Conservation (phyloP, 768 basidiomycete species). For the Neoboletus magnificus region DNA sequence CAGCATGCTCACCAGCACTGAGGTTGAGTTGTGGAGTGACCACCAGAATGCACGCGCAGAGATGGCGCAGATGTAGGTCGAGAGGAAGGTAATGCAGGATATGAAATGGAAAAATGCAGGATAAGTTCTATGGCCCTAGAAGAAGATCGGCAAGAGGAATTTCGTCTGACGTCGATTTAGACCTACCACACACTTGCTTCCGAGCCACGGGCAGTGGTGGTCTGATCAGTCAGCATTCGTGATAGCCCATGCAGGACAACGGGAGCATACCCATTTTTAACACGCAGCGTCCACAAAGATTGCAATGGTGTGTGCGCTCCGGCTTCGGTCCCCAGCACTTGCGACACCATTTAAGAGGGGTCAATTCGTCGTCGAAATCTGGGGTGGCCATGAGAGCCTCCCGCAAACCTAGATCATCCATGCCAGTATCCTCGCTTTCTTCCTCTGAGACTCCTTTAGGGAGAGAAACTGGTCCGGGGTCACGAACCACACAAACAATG, state of each 20-base stretch:
- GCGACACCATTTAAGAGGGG: slow-evolving; percentile 69
- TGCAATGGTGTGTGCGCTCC: slow-evolving; percentile 78
- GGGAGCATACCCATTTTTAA: slow-evolving; percentile 72
- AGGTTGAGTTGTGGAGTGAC: slow-evolving; percentile 60
- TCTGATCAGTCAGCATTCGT: slow-evolving; percentile 42
- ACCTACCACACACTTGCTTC: slow-evolving; percentile 69
- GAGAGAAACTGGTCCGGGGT: slow-evolving; percentile 61
- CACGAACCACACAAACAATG: slow-evolving; percentile 66
- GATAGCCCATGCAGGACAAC: neutral
- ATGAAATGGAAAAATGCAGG: slow-evolving; percentile 82
- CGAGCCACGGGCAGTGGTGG: slow-evolving; percentile 87
- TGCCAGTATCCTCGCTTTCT: slow-evolving; percentile 29
- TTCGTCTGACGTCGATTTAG: neutral
- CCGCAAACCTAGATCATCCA: slow-evolving; percentile 46
- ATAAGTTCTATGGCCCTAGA: slow-evolving; percentile 78
- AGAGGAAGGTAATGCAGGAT: slow-evolving; percentile 55
- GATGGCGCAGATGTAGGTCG: slow-evolving; percentile 56
- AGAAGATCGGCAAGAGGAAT: neutral
- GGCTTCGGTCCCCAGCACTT: slow-evolving; percentile 79
- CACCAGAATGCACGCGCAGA: slow-evolving; percentile 54
- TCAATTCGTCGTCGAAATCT: slow-evolving; percentile 52
- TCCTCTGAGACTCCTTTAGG: slow-evolving; percentile 22
- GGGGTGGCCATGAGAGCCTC: slow-evolving; percentile 57
- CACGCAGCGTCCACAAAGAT: slow-evolving; percentile 70
- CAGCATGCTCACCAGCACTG: slow-evolving; percentile 47